A percentile compares a stretch with the other conserved stretches of the same genome.
Evolutionary conservation across 257 asterid genomes (phyloP).

Genomic region (Anisodus acutangulus): DNA sequence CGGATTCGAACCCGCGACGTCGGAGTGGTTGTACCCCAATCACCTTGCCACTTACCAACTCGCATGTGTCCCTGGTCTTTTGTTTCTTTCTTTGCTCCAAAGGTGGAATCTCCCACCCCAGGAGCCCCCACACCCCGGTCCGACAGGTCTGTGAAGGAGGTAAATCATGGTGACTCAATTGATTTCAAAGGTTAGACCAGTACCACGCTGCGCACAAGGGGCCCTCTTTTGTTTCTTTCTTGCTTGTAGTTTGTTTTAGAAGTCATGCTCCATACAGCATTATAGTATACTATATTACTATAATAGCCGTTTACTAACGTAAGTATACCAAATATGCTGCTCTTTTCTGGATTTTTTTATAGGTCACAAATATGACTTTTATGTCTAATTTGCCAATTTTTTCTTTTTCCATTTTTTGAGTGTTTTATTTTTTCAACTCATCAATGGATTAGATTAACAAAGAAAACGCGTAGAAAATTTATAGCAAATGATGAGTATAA

Average conservation of each 20-base stretch:
- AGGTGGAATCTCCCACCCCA: too few species aligned
- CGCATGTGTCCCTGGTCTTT: too few species aligned
- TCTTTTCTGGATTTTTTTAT: background rate
- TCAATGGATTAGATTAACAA: conserved; percentile 29
- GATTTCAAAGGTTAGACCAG: too few species aligned
- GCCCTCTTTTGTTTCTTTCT: conserved; percentile 5
- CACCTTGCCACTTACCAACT: too few species aligned
- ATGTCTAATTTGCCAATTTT: background rate
- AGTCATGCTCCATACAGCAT: background rate
- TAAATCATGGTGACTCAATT: too few species aligned
- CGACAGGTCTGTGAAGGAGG: too few species aligned
- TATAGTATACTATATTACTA: conserved; percentile 1
- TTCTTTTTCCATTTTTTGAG: background rate
- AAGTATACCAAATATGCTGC: conserved; percentile 9
- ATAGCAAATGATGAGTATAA: conserved; percentile 28
- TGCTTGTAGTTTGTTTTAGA: background rate
- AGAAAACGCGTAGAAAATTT: conserved; percentile 39
- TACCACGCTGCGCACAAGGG: too few species aligned
- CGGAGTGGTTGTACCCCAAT: too few species aligned
- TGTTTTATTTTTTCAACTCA: background rate
- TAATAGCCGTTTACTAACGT: conserved; percentile 19
- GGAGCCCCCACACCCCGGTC: too few species aligned
- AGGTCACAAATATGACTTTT: conserved; percentile 18
- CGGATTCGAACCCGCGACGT: too few species aligned
- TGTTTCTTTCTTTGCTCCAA: too few species aligned